These are phyloP conservation scores for Phaseolus coccineus DNA, from an alignment of 331 rosid species.

Conservation along the genomic window DNA sequence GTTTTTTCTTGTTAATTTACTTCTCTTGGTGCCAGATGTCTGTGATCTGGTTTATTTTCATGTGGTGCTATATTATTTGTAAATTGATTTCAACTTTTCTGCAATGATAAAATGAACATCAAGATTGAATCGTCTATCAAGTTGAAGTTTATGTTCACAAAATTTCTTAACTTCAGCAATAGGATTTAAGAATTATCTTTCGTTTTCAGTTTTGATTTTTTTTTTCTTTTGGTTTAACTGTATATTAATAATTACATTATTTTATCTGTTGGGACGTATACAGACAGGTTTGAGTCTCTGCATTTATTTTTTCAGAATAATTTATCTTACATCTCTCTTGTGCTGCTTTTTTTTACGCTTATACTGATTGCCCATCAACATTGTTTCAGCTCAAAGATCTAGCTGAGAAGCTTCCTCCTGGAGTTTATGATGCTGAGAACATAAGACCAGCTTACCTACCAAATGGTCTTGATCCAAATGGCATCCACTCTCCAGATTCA, in stretches of 20 bases:
- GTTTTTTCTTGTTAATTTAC: conserved; percentile 51
- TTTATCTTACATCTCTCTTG: neutral
- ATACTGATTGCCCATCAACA: conserved; percentile 32
- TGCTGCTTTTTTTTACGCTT: conserved; percentile 2
- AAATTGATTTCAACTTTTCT: neutral
- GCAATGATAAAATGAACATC: neutral
- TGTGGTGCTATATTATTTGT: conserved; percentile 13
- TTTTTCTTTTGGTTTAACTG: neutral
- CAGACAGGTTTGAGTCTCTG: neutral
- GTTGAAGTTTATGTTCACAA: conserved; percentile 11
- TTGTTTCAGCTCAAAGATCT: conserved; percentile 86
- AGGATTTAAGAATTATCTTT: conserved; percentile 8
- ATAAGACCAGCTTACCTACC: conserved; percentile 64
- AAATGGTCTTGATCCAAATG: conserved; percentile 76
- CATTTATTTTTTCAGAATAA: neutral
- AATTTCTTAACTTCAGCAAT: neutral
- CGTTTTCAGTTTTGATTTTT: neutral
- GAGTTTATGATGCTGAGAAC: conserved; percentile 71
- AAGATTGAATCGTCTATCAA: neutral
- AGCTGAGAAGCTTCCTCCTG: conserved; percentile 93
- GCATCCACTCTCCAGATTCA: conserved; percentile 59
- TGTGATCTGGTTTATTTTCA: conserved; percentile 37
- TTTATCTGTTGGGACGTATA: neutral
- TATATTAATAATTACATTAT: neutral
- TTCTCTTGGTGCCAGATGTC: conserved; percentile 38